Evolutionary conservation across 1,139 yeast species (phyloP).

Genomic region (Hemisphaericaspora xylofermentans): DNA sequence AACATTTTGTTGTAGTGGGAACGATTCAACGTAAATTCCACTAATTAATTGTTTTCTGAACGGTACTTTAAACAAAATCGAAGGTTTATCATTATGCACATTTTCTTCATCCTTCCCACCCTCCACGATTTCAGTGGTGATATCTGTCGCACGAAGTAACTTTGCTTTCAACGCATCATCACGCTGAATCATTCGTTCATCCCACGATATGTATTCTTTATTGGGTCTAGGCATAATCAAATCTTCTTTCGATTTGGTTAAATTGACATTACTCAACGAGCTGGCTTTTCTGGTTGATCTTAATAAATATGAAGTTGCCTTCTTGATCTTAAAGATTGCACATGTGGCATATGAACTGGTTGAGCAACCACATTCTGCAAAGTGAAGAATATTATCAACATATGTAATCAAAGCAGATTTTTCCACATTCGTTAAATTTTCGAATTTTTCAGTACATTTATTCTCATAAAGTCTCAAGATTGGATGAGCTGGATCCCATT

Average conservation of each 20-base stretch:
- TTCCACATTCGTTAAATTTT: conserved; percentile 47
- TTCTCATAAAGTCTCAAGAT: conserved; percentile 49
- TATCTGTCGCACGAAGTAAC: conserved; percentile 4
- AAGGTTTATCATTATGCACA: conserved; percentile 9
- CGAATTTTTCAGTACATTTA: conserved; percentile 40
- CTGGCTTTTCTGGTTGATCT: conserved; percentile 58
- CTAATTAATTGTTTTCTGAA: conserved; percentile 22
- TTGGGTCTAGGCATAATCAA: conserved; percentile 34
- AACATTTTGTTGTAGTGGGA: not conserved
- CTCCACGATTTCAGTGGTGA: conserved; percentile 4
- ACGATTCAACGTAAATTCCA: not conserved
- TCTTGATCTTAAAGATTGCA: conserved; percentile 58
- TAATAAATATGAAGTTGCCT: conserved; percentile 56
- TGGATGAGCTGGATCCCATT: conserved; percentile 83
- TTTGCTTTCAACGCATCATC: conserved; percentile 19
- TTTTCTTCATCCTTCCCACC: conserved; percentile 2
- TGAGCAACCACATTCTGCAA: conserved; percentile 72
- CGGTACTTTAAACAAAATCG: conserved; percentile 22
- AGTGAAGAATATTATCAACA: conserved; percentile 55
- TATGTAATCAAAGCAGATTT: conserved; percentile 58
- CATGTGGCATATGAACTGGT: conserved; percentile 44
- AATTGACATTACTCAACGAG: conserved; percentile 36
- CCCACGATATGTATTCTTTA: conserved; percentile 40
- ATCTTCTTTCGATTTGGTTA: conserved; percentile 42
- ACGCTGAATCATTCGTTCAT: conserved; percentile 32